Evolutionary conservation across 352 stramenopile species (phyloP), one percentile per base, ranked within the genome.

Genomic region (Aphanomyces astaci): DNA sequence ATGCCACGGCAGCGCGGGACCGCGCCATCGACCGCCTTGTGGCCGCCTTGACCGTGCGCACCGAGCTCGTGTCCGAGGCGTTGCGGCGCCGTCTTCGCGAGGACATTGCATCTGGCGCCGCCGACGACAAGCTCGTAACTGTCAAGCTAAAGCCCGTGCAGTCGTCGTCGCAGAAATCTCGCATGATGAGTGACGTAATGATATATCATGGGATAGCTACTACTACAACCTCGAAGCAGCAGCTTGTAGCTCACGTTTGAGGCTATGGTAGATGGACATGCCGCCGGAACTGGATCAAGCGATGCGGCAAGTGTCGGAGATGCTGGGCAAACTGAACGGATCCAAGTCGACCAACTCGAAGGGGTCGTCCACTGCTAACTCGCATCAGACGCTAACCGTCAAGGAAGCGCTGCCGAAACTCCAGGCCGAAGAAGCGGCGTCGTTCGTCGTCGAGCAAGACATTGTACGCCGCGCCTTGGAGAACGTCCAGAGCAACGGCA

Each of bases 401-500:
- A 86, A 86, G 40, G 84, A 93, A 17, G 84, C 80, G 51, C 64
- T 93, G 11, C 82, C 81, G 49, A 72, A 77, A n/a, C 78, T 93
- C 33, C 77, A 90, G 64, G 79, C 79, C 1, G 84, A 93, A 52
- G 84, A 93, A 40, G 80, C 81, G 3, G 82, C 89, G 31, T 73
- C 76, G 0, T 88, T 90, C 63, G 78, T 91, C 43, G 79, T 90
- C 59, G 84, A 93, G 17, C 81, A 90, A 30, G 80, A 89, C 32
- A 79, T 93, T 27, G 75, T 93, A 36, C 84, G 89, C 71, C 77
- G 72, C 4, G 84, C 84, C 3, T 71, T 93, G 48, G 81, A 91
- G 64, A 89, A 87, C 63, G 96, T 98, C 49, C 95, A 99, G 78
- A 88, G 98, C 77, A 97, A 95, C 69, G 97, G 97, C 27, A 99